phyloP scores from a whole-genome alignment of 2,329 filamentous ascomycete genomes.

The Fusarium sp. region DNA sequence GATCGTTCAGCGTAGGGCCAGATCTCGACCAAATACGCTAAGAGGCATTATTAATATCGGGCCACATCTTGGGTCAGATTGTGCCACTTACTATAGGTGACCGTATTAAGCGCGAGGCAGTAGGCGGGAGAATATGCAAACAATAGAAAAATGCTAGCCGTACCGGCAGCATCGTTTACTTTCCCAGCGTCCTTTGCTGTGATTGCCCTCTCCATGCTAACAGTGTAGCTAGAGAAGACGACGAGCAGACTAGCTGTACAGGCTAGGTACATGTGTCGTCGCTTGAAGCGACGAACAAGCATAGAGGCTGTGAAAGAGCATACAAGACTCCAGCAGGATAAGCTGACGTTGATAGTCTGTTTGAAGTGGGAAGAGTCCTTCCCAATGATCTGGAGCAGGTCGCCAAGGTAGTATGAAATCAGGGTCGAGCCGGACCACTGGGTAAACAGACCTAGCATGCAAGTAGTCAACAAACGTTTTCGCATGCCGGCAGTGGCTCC shows the following conservation, averaged over 20 bases:
- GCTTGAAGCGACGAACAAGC: not conserved
- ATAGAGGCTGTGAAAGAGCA: not conserved
- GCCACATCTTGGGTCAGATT: accelerated
- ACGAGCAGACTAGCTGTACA: not conserved
- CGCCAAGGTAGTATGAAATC: slow-evolving; percentile 42
- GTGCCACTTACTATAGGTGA: not conserved
- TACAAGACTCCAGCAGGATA: not conserved
- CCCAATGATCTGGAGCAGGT: slow-evolving; percentile 42
- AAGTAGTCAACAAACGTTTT: slow-evolving; percentile 50
- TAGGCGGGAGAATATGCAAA: not conserved
- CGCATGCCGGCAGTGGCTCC: slow-evolving; percentile 42
- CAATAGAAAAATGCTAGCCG: not conserved
- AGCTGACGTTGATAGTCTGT: not conserved
- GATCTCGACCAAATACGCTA: not conserved
- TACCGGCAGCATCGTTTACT: not conserved
- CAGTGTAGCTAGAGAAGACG: not conserved
- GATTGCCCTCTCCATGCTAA: not conserved
- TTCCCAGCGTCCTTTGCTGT: not conserved
- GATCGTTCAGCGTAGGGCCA: not conserved
- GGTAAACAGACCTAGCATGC: slow-evolving; percentile 56
- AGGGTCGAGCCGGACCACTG: slow-evolving; percentile 51
- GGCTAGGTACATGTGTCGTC: not conserved
- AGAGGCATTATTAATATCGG: accelerated
- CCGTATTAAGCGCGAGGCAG: not conserved
- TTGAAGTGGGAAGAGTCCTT: not conserved